Evolutionary conservation across 2,329 filamentous ascomycete genomes (phyloP).

Genomic region (Lachnellula hyalina): DNA sequence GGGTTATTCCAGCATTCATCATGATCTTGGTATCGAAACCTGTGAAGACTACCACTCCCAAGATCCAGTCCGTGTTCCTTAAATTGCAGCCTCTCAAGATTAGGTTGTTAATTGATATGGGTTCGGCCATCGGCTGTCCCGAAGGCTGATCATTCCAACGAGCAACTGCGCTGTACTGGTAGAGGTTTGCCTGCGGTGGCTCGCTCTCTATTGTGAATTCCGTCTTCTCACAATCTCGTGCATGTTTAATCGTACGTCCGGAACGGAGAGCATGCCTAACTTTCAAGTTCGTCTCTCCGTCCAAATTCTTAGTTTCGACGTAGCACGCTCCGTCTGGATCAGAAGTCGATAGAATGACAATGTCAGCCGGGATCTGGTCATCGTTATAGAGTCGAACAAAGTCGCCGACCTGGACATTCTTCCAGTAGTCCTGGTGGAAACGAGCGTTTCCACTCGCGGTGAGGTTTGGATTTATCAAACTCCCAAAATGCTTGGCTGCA

Average conservation of each 20-base stretch:
- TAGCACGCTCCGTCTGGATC: slow-evolving; percentile 94
- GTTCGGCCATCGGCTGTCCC: slow-evolving; percentile 77
- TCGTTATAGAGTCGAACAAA: slow-evolving; percentile 96
- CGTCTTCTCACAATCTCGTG: slow-evolving; percentile 83
- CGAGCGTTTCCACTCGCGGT: slow-evolving; percentile 64
- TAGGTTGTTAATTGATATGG: slow-evolving; percentile 91
- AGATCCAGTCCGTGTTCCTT: slow-evolving; percentile 91
- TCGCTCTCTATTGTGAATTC: slow-evolving; percentile 90
- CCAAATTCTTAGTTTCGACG: slow-evolving; percentile 95
- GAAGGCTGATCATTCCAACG: slow-evolving; percentile 73
- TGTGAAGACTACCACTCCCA: slow-evolving; percentile 90
- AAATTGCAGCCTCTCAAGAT: slow-evolving; percentile 89
- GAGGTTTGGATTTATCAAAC: slow-evolving; percentile 67
- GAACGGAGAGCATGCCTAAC: slow-evolving; percentile 87
- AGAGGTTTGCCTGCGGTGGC: slow-evolving; percentile 85
- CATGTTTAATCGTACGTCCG: slow-evolving; percentile 76
- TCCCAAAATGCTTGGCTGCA: slow-evolving; percentile 50
- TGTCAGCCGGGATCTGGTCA: slow-evolving; percentile 89
- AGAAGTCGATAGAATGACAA: slow-evolving; percentile 88
- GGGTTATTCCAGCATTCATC: slow-evolving; percentile 95
- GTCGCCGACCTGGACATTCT: slow-evolving; percentile 89
- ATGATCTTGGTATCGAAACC: slow-evolving; percentile 98
- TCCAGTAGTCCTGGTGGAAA: slow-evolving; percentile 94
- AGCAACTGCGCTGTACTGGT: slow-evolving; percentile 87
- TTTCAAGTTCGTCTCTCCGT: slow-evolving; percentile 96